Evolutionary conservation across 805 yeast genomes (phyloP), one percentile per base, ranked within the genome.

Genomic region (Saturnispora quitensis): DNA sequence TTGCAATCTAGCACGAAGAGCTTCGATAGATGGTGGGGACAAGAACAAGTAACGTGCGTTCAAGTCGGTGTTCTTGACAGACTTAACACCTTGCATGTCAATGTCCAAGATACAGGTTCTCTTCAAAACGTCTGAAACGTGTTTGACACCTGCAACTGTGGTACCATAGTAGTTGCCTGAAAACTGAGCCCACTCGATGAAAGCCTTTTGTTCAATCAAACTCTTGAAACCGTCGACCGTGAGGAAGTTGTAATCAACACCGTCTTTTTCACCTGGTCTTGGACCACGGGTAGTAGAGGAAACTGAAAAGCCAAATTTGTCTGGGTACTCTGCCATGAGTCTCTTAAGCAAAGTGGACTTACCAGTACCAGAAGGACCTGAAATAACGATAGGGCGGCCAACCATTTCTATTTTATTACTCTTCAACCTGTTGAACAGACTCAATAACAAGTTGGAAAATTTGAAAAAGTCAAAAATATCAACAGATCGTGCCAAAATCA

Each of bases 111-210:
- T 83, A 73, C 98, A 93, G 50, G 83, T 84, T 68, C 77, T 81
- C 60, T 89, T 86, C 54, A 75, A 67, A 49, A 70, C 68, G 45
- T 76, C 73, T 47, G 77, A 67, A 44, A 86, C 90, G 56, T 82
- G 84, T 60, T 86, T 77, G 45, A 93, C 97, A 31, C 96, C 84
- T 63, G 81, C 84, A 61, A 89, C 75, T 45, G 96, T 76, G 47
- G 99, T 93, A 53, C 99, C 99, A 70, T 93, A 93, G 75, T 86
- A 90, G 76, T 93, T 93, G 49, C 98, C 98, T 12, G 96, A 88
- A 64, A 93, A 93, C 70, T 89, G 93, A 4, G 99, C 99, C 93
- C 96, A 89, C 71, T 93, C 99, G 58, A 93, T 82, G 72, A 93
- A 93, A 56, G 83, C 85, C 44, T 79, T 73, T 24, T 82, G 81